A percentile compares a stretch with the other conserved stretches of the same genome.
phyloP scores from a whole-genome alignment of 768 basidiomycete genomes.

The Tremella yokohamensis region DNA sequence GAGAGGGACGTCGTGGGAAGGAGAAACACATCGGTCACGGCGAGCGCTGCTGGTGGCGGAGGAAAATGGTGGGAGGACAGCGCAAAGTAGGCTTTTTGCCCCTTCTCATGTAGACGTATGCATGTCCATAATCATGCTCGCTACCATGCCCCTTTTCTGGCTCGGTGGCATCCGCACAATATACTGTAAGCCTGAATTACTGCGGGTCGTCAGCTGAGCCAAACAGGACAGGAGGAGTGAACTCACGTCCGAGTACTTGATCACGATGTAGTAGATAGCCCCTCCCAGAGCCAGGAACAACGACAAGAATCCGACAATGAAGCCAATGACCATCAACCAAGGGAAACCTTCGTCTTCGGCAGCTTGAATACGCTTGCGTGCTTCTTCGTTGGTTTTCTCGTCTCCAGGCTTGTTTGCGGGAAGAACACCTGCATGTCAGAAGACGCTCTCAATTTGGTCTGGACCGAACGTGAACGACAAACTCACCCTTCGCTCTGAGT shows the following conservation, averaged over 20 bases:
- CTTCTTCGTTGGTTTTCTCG: constrained; percentile 32
- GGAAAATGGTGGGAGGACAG: constrained; percentile 37
- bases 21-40: constrained; percentile 12
- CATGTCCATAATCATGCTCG: not conserved
- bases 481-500: constrained; percentile 50
- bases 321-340: constrained; percentile 22
- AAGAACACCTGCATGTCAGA: not conserved
- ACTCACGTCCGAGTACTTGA: constrained; percentile 24
- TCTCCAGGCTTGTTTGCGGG: constrained; percentile 22
- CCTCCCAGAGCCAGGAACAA: constrained; percentile 27
- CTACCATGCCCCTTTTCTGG: not conserved
- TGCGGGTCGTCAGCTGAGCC: not conserved
- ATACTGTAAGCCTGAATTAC: not conserved
- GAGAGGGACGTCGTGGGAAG: constrained; percentile 20
- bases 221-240: not conserved
- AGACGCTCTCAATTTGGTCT: not conserved
- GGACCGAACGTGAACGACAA: not conserved
- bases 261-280: constrained; percentile 26
- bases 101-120: not conserved
- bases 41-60: constrained; percentile 11
- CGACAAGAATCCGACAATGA: constrained; percentile 31
- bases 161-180: not conserved
- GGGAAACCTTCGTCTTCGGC: constrained; percentile 16
- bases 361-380: constrained; percentile 19
- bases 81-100: too few species aligned